phyloP scores from a whole-genome alignment of 352 stramenopile species.

The Pythium scleroteichum region DNA sequence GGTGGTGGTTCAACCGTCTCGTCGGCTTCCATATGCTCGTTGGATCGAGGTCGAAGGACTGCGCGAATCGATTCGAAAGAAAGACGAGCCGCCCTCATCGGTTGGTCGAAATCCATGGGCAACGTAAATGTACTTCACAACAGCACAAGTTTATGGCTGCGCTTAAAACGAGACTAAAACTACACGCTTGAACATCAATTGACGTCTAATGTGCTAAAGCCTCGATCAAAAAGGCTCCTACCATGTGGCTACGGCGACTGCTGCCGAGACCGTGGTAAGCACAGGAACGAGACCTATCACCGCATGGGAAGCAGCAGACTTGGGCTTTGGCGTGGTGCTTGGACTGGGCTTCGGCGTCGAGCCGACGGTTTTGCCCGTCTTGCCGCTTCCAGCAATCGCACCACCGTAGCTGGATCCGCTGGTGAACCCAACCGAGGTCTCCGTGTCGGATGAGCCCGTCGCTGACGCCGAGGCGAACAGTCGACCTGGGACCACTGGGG shows the following conservation, averaged over 20 bases:
- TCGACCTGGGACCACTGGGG: neutral
- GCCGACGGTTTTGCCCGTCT: neutral
- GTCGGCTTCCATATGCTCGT: conserved; percentile 75
- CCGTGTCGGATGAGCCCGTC: conserved; percentile 4
- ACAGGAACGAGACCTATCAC: neutral
- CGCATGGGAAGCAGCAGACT: neutral
- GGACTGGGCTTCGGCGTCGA: neutral
- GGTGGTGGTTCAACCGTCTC: conserved; percentile 43
- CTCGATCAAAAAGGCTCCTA: neutral
- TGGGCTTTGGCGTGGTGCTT: neutral
- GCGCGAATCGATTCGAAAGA: conserved; percentile 63
- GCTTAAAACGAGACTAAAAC: conserved; percentile 2
- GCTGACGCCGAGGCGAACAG: neutral
- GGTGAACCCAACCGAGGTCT: neutral
- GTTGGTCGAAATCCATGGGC: conserved; percentile 21
- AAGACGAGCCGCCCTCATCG: conserved; percentile 44
- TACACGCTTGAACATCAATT: neutral
- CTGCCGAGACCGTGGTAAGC: neutral
- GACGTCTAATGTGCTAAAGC: neutral
- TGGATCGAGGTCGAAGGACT: conserved; percentile 81
- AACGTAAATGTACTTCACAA: neutral
- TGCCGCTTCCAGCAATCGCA: neutral
- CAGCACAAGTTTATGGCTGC: neutral
- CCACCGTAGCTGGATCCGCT: neutral
- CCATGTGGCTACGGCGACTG: neutral